phyloP scores from a whole-genome alignment of 768 basidiomycete species.

The Kwoniella sp. region DNA sequence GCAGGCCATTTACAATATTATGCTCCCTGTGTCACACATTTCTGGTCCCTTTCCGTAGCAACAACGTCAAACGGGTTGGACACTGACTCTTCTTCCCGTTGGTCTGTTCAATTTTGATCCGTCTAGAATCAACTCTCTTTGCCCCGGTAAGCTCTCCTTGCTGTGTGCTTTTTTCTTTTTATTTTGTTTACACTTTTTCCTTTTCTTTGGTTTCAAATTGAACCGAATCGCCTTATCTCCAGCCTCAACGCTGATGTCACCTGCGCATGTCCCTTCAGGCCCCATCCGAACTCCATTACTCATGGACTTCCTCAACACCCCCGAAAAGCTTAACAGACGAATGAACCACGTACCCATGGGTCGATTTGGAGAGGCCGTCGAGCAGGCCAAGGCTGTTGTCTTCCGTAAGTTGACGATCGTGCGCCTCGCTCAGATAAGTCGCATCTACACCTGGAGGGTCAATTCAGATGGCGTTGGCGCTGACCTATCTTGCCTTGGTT shows the following conservation, averaged over 20 bases:
- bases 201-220: too few species aligned
- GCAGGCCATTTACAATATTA: too few species aligned
- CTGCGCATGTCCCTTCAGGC: constrained; percentile 54
- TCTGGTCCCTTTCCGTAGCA: too few species aligned
- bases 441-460: too few species aligned
- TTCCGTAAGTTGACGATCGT: constrained; percentile 67
- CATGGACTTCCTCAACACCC: constrained; percentile 97
- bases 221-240: too few species aligned
- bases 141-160: constrained; percentile 62
- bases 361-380: constrained; percentile 94
- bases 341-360: constrained; percentile 88
- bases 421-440: too few species aligned
- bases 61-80: too few species aligned
- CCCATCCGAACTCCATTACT: constrained; percentile 93
- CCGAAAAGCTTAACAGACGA: constrained; percentile 89
- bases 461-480: too few species aligned
- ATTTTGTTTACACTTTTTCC: too few species aligned
- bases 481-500: too few species aligned
- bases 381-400: constrained; percentile 86
- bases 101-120: not conserved
- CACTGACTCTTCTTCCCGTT: too few species aligned
- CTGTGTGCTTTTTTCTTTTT: constrained; percentile 58
- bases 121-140: constrained; percentile 78
- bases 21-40: too few species aligned
- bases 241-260: not conserved